Evolutionary conservation across 2,329 filamentous ascomycete genomes (phyloP).

Genomic region (Cytospora piceae): DNA sequence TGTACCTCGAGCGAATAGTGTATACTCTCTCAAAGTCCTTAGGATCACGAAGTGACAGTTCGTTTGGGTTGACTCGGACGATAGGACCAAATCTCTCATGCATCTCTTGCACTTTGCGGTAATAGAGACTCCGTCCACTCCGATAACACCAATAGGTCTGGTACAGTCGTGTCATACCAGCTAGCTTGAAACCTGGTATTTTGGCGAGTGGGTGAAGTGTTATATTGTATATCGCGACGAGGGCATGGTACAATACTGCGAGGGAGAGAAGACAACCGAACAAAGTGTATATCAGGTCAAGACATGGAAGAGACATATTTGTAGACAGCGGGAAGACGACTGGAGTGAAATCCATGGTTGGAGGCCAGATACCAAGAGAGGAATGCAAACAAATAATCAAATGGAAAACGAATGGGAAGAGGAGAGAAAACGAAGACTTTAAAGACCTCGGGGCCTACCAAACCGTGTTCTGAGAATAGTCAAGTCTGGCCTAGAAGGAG

Average conservation of each 20-base stretch:
- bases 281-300: not conserved
- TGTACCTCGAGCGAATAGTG: not conserved
- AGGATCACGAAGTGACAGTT: not conserved
- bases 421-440: too few species aligned
- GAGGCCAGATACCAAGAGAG: too few species aligned
- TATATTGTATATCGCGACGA: not conserved
- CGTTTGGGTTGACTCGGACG: slow-evolving; percentile 5
- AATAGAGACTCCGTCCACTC: not conserved
- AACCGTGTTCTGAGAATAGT: too few species aligned
- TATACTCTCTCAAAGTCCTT: slow-evolving; percentile 2
- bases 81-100: not conserved
- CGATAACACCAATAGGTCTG: slow-evolving; percentile 8
- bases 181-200: slow-evolving; percentile 1
- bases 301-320: not conserved
- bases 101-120: slow-evolving; percentile 6
- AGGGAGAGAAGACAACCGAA: not conserved
- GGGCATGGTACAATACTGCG: not conserved
- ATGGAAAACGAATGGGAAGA: too few species aligned
- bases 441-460: too few species aligned
- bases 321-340: not conserved
- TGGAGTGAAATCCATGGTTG: too few species aligned
- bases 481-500: too few species aligned
- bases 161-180: not conserved
- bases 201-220: slow-evolving; percentile 8
- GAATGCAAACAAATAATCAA: too few species aligned